These are phyloP conservation scores for Dysphania ambrosioides DNA, from an alignment of 148 eudicot genomes.

Conservation along the genomic window DNA sequence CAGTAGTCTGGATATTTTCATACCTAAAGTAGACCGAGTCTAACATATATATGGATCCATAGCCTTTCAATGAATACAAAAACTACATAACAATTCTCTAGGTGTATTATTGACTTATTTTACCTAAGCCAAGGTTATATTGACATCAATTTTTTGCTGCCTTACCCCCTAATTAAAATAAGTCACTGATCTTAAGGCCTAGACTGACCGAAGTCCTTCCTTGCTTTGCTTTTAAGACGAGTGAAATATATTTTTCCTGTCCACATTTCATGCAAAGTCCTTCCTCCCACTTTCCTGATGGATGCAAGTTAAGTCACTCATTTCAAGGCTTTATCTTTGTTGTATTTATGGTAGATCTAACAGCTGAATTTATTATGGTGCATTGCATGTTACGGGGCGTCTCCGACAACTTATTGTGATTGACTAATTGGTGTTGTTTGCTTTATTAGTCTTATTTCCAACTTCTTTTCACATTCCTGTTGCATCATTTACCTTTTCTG, in stretches of 20 bases:
- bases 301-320: not conserved
- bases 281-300: not conserved
- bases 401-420: not conserved
- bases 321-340: not conserved
- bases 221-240: not conserved
- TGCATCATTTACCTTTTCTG: not conserved
- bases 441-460: not conserved
- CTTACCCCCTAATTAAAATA: not conserved
- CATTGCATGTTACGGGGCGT: not conserved
- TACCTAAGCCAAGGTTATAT: not conserved
- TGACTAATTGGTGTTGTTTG: not conserved
- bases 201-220: not conserved
- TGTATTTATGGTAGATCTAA: not conserved
- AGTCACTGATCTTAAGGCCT: not conserved
- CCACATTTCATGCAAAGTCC: not conserved
- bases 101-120: not conserved
- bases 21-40: not conserved
- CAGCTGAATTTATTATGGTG: not conserved
- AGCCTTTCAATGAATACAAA: not conserved
- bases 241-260: not conserved
- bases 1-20: not conserved
- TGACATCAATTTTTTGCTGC: not conserved
- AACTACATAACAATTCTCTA: not conserved
- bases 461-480: not conserved
- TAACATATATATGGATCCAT: not conserved